phyloP scores from a whole-genome alignment of 768 basidiomycete species.

The Thelephora aurantiotincta region DNA sequence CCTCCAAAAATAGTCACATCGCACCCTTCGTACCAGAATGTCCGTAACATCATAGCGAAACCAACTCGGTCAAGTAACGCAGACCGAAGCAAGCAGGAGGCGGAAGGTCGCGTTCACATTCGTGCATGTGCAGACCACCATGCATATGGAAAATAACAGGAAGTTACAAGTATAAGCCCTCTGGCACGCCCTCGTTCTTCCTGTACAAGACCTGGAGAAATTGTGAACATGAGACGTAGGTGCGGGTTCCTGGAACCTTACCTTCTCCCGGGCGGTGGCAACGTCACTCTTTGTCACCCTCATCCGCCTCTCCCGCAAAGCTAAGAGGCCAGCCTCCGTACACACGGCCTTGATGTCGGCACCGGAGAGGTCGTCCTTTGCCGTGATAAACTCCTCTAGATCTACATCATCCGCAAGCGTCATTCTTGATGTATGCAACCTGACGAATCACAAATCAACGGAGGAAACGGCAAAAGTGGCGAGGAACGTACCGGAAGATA shows the following conservation, averaged over 20 bases:
- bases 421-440: slow-evolving; percentile 93
- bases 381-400: slow-evolving; percentile 88
- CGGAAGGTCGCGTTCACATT: no score
- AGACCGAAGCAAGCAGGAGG: no score
- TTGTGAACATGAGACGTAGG: slow-evolving; percentile 7
- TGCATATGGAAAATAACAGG: slow-evolving; percentile 4
- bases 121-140: no score
- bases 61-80: no score
- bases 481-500: slow-evolving; percentile 67
- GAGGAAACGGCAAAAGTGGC: not conserved
- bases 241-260: slow-evolving; percentile 17
- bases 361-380: slow-evolving; percentile 91
- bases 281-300: slow-evolving; percentile 87
- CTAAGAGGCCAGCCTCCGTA: slow-evolving; percentile 94
- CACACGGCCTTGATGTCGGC: slow-evolving; percentile 99
- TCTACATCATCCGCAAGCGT: slow-evolving; percentile 79
- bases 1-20: no score
- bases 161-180: slow-evolving; percentile 67
- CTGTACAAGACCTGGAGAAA: slow-evolving; percentile 62
- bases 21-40: no score
- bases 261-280: slow-evolving; percentile 86
- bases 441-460: slow-evolving; percentile 14
- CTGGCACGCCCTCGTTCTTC: slow-evolving; percentile 95
- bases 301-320: slow-evolving; percentile 90
- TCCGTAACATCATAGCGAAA: no score